Evolutionary conservation across 495 filamentous ascomycete genomes (phyloP).

Genomic region (Pyrenula massariospora): DNA sequence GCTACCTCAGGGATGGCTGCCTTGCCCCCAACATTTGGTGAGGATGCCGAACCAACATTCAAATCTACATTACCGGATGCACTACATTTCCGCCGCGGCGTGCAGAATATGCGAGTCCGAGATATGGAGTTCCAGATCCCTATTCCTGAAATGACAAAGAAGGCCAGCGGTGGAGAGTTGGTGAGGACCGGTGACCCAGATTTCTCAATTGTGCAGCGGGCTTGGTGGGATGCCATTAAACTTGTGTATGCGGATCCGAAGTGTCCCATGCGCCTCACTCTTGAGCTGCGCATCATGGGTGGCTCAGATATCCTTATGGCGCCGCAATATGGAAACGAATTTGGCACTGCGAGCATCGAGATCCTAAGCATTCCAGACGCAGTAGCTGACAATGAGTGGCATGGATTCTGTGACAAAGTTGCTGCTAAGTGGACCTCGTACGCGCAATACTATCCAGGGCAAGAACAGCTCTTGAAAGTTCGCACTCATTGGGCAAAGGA

Average conservation of each 20-base stretch:
- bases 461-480: conserved; percentile 15
- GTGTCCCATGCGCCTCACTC: conserved; percentile 35
- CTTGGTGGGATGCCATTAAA: conserved; percentile 43
- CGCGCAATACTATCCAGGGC: conserved; percentile 4
- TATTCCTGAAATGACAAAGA: conserved; percentile 17
- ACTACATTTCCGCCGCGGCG: conserved; percentile 39
- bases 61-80: conserved; percentile 35
- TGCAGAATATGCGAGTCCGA: conserved; percentile 41
- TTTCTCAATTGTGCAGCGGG: conserved; percentile 27
- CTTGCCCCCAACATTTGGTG: conserved; percentile 25
- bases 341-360: conserved; percentile 37
- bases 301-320: conserved; percentile 38
- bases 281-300: conserved; percentile 42
- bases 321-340: conserved; percentile 33
- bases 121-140: conserved; percentile 40
- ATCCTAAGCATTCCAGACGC: conserved; percentile 31
- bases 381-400: conserved; percentile 30
- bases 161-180: conserved; percentile 4
- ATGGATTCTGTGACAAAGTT: conserved; percentile 29
- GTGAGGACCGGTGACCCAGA: conserved; percentile 20
- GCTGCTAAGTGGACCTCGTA: conserved; percentile 35
- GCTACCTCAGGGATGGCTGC: conserved; percentile 26
- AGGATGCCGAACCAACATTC: conserved; percentile 15
- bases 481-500: conserved; percentile 47
- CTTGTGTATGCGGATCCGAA: conserved; percentile 25